Evolutionary conservation across 2,329 filamentous ascomycete genomes (phyloP).

Genomic region (Torrubiellomyces zombiae): DNA sequence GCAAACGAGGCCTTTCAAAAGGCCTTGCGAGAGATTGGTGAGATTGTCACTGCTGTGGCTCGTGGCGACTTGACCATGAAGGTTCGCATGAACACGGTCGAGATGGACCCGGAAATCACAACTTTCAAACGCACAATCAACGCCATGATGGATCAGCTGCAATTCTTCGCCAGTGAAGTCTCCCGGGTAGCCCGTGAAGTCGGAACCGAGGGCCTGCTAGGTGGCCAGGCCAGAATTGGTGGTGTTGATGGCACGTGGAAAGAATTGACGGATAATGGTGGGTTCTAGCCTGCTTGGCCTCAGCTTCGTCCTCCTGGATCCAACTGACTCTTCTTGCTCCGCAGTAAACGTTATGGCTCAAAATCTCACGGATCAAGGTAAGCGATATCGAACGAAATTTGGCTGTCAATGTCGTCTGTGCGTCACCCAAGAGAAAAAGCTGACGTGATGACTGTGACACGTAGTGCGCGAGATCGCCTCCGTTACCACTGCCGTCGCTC

Average conservation of each 20-base stretch:
- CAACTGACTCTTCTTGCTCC: constrained; percentile 2
- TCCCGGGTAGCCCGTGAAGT: constrained; percentile 89
- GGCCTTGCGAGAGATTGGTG: constrained; percentile 86
- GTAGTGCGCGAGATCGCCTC: constrained; percentile 68
- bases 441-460: constrained; percentile 4
- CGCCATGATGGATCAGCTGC: constrained; percentile 96
- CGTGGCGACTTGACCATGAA: constrained; percentile 93
- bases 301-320: not conserved
- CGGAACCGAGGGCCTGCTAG: constrained; percentile 85
- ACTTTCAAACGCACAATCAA: constrained; percentile 98
- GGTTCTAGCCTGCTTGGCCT: too few relatives aligned
- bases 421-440: constrained; percentile 1
- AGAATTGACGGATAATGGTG: constrained; percentile 77
- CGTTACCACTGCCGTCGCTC: constrained; percentile 68
- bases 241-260: constrained; percentile 97
- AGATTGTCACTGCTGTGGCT: constrained; percentile 91
- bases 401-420: too few relatives aligned
- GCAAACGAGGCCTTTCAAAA: constrained; percentile 98
- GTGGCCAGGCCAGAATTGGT: constrained; percentile 83
- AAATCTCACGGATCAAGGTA: constrained; percentile 61
- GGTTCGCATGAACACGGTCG: constrained; percentile 84
- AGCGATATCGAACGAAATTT: not conserved
- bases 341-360: constrained; percentile 70
- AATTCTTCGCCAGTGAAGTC: constrained; percentile 92
- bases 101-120: constrained; percentile 96